phyloP scores from a whole-genome alignment of 169 alveolate genomes.

The Cardiosporidium cionae region DNA sequence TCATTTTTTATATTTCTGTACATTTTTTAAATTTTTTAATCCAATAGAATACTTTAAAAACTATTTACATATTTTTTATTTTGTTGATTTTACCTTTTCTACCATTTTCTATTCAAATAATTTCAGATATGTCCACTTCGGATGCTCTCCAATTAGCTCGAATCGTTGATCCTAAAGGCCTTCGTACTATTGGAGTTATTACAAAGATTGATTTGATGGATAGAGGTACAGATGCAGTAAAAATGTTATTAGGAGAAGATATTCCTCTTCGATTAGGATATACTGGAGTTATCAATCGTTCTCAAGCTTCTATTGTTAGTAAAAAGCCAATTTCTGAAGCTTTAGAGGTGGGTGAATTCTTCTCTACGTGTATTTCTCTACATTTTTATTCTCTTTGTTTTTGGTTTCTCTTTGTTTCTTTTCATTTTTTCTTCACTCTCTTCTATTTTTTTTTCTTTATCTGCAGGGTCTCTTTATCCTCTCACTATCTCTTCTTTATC shows the following conservation, averaged over 20 bases:
- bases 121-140: conserved; percentile 88
- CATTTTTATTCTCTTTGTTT: background rate
- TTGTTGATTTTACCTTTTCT: no score
- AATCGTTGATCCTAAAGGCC: conserved; percentile 90
- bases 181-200: conserved; percentile 90
- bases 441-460: background rate
- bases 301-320: conserved; percentile 73
- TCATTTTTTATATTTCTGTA: no score
- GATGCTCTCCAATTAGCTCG: conserved; percentile 95
- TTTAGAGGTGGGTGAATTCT: conserved; percentile 63
- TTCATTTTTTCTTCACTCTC: background rate
- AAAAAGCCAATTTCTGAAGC: conserved; percentile 72
- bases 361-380: background rate
- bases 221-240: conserved; percentile 92
- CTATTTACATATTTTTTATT: no score
- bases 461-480: background rate
- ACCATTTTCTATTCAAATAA: background rate
- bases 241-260: conserved; percentile 89
- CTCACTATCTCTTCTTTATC: background rate
- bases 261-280: conserved; percentile 91
- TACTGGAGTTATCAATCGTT: conserved; percentile 84
- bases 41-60: no score
- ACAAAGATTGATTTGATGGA: conserved; percentile 94
- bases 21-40: no score
- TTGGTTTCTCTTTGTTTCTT: background rate